These are phyloP conservation scores for Hymenoscyphus infarciens DNA, from an alignment of 2,329 filamentous ascomycete species.

Conservation along the genomic window DNA sequence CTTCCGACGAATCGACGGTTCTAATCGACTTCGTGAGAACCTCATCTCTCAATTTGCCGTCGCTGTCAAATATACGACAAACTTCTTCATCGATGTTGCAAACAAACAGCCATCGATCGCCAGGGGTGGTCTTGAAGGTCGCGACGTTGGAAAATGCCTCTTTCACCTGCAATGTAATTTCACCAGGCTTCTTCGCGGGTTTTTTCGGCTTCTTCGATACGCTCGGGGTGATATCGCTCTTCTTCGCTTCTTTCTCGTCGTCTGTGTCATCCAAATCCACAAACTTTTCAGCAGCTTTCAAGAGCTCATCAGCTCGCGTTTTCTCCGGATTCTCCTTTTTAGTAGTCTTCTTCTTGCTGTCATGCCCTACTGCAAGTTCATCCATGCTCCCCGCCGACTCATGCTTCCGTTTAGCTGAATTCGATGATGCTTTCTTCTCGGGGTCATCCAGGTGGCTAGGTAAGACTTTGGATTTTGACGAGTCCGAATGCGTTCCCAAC, in stretches of 20 bases:
- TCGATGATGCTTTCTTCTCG: not conserved
- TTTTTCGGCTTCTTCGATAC: not conserved
- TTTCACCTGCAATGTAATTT: not conserved
- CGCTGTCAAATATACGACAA: not conserved
- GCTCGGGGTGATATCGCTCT: not conserved
- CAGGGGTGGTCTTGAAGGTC: not conserved
- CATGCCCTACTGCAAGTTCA: not conserved
- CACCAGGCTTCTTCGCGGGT: not conserved
- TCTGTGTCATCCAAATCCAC: not conserved
- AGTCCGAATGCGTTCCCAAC: not conserved
- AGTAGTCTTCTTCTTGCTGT: not conserved
- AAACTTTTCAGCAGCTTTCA: not conserved
- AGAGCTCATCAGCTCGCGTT: not conserved
- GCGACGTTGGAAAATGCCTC: not conserved
- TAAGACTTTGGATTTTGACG: not conserved
- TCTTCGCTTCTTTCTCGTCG: not conserved
- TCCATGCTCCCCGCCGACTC: not conserved
- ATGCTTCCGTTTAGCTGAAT: not conserved
- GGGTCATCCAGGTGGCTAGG: no score
- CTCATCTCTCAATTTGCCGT: not conserved
- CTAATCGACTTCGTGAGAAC: not conserved
- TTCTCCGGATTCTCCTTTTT: not conserved
- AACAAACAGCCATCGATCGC: not conserved
- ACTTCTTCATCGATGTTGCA: not conserved
- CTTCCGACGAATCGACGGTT: not conserved